phyloP scores from a whole-genome alignment of 768 basidiomycete species.

The Trametes cinnabarina region DNA sequence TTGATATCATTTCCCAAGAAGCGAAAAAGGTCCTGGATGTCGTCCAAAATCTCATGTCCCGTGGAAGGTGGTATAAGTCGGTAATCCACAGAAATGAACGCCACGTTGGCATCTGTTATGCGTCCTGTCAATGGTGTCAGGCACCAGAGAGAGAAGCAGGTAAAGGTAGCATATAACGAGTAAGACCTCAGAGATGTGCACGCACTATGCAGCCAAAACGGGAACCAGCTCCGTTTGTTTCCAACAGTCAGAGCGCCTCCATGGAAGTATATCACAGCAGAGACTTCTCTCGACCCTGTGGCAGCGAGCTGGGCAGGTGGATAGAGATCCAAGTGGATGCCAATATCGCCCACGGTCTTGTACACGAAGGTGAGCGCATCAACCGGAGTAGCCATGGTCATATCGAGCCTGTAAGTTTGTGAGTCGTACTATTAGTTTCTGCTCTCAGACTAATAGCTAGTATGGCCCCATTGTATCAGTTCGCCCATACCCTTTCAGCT shows the following conservation, averaged over 20 bases:
- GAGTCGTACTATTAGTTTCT: neutral
- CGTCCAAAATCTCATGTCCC: constrained; percentile 55
- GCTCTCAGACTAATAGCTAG: neutral
- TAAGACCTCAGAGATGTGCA: neutral
- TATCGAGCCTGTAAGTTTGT: neutral
- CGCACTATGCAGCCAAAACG: constrained; percentile 60
- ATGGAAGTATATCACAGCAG: constrained; percentile 41
- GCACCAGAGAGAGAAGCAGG: no score
- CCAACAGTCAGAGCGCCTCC: constrained; percentile 64
- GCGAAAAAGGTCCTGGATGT: constrained; percentile 53
- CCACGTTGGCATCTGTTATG: constrained; percentile 19
- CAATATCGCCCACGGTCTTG: constrained; percentile 31
- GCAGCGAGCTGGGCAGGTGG: constrained; percentile 7
- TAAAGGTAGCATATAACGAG: no score
- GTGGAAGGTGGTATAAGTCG: constrained; percentile 51
- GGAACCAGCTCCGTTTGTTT: constrained; percentile 60
- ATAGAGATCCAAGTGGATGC: constrained; percentile 37
- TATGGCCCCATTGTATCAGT: no score
- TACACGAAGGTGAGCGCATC: constrained; percentile 33
- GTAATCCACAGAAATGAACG: constrained; percentile 65
- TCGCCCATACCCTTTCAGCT: no score
- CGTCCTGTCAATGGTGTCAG: no score
- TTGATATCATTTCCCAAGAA: constrained; percentile 39
- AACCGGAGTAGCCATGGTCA: neutral
- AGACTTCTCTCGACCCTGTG: constrained; percentile 9